phyloP scores from a whole-genome alignment of 2,329 filamentous ascomycete genomes.

The Aspergillus sp. region DNA sequence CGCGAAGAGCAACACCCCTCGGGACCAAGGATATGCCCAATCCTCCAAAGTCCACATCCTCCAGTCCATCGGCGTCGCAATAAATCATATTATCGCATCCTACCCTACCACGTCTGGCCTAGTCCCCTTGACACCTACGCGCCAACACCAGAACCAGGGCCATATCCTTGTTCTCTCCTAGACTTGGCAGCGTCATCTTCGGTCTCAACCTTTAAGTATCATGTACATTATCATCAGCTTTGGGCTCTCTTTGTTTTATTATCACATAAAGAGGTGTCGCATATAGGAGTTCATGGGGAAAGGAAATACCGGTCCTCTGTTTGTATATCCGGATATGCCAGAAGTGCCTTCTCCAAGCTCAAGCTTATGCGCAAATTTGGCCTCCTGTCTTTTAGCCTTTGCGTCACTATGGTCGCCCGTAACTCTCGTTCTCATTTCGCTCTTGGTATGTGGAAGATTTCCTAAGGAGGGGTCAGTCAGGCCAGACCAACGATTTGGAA shows the following conservation, averaged over 20 bases:
- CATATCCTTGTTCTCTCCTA: slow-evolving; percentile 56
- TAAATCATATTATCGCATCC: slow-evolving; percentile 23
- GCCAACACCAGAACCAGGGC: slow-evolving; percentile 55
- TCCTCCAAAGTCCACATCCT: slow-evolving; percentile 34
- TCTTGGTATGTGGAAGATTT: slow-evolving; percentile 33
- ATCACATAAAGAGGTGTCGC: slow-evolving; percentile 19
- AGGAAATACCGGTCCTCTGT: slow-evolving; percentile 37
- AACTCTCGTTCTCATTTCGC: slow-evolving; percentile 24
- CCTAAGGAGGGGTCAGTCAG: slow-evolving; percentile 13
- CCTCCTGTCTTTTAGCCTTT: slow-evolving; percentile 53
- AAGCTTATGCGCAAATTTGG: slow-evolving; percentile 53
- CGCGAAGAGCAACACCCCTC: slow-evolving; percentile 64
- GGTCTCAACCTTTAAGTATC: slow-evolving; percentile 34
- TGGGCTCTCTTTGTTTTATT: slow-evolving; percentile 21
- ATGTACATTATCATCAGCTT: slow-evolving; percentile 45
- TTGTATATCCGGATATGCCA: slow-evolving; percentile 35
- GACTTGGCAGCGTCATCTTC: slow-evolving; percentile 40
- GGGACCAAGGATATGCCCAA: slow-evolving; percentile 29
- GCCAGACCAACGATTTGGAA: background rate
- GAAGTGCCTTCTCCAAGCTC: slow-evolving; percentile 56
- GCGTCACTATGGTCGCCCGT: slow-evolving; percentile 39
- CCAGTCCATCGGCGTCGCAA: slow-evolving; percentile 37
- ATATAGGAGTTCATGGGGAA: slow-evolving; percentile 29
- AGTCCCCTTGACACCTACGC: slow-evolving; percentile 38
- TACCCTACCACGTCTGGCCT: slow-evolving; percentile 10